Evolutionary conservation across 495 filamentous ascomycete species (phyloP), one percentile per base, ranked within the genome.

Genomic region (Aspergillus asperescens): DNA sequence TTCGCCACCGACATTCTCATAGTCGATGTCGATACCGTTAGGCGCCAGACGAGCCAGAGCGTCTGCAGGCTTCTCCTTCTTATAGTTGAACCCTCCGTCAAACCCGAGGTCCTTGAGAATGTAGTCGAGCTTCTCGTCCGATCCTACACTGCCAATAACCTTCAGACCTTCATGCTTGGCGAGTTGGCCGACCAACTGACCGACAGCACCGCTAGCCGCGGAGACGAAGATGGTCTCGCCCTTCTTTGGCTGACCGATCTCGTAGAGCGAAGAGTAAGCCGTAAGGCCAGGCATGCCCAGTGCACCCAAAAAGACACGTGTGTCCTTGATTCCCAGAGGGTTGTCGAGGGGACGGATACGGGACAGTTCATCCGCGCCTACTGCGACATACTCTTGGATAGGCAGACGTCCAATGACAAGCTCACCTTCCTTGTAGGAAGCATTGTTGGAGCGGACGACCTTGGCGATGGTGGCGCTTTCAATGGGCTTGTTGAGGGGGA

Each of bases 1-100:
- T 72, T 92, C 89, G 7, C 90, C 91, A 7, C 91, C 91, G 16
- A 97, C 91, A 56, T 95, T 96, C 67, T 97, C 91, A 59, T 85
- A 97, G 73, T 96, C 96, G 65, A 97, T 95, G 62, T 96, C 89
- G 41, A 96, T 78, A 9, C 91, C 92, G 24, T 92, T 62, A 0
- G 90, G 91, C 5, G 86, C 87, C 37, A 95, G 71, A 56, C 88
- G 77, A 56, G 74, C 68, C 43, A 96, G 72, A 1, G 90, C 92
- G 40, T 87, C 84, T 1, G 60, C 60, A 15, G 85, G 75, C 58
- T 81, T 80, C 71, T 86, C 84, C 19, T 75, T 87, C 78, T 88
- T 88, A 70, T 89, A 89, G 67, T 89, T 88, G 71, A 88, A 89
- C 6, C 81, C 84, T 28, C 71, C 82, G 44, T 87, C 83, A 57